These are phyloP conservation scores for Agrocybe praecox DNA, from an alignment of 768 basidiomycete species.

Conservation along the genomic window DNA sequence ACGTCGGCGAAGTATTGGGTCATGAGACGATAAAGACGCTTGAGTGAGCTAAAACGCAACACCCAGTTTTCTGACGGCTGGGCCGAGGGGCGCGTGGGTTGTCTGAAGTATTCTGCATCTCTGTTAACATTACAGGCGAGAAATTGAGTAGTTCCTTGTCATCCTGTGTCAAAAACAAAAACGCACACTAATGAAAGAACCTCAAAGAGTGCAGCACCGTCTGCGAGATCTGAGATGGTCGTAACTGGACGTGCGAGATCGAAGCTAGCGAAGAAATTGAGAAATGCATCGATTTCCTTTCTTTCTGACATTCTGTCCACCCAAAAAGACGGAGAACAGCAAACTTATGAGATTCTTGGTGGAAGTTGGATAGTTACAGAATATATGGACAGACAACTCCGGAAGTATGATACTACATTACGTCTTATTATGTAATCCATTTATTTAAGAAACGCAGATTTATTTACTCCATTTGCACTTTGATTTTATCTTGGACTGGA, in stretches of 20 bases:
- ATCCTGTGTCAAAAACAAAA: slow-evolving; percentile 8
- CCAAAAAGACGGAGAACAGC: too few relatives aligned
- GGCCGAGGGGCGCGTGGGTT: slow-evolving; percentile 54
- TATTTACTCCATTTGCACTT: slow-evolving; percentile 17
- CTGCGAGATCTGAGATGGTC: slow-evolving; percentile 71
- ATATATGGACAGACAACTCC: too few relatives aligned
- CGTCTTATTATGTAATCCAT: neutral
- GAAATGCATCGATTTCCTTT: slow-evolving; percentile 79
- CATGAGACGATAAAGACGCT: slow-evolving; percentile 85
- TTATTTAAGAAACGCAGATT: neutral
- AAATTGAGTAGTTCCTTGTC: neutral
- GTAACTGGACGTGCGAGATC: slow-evolving; percentile 64
- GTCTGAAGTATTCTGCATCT: slow-evolving; percentile 79
- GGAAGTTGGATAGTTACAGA: too few relatives aligned
- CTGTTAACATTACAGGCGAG: slow-evolving; percentile 35
- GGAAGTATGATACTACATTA: neutral
- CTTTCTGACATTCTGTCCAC: slow-evolving; percentile 35
- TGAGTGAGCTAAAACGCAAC: slow-evolving; percentile 79
- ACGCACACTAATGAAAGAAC: slow-evolving; percentile 77
- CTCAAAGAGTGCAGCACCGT: slow-evolving; percentile 77
- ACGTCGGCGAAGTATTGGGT: slow-evolving; percentile 88
- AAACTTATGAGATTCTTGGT: too few relatives aligned
- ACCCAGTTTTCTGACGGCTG: slow-evolving; percentile 89
- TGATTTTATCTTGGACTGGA: slow-evolving; percentile 17
- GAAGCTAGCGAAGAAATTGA: slow-evolving; percentile 80